phyloP scores from a whole-genome alignment of 768 basidiomycete species.

The Kwoniella dendrophila region DNA sequence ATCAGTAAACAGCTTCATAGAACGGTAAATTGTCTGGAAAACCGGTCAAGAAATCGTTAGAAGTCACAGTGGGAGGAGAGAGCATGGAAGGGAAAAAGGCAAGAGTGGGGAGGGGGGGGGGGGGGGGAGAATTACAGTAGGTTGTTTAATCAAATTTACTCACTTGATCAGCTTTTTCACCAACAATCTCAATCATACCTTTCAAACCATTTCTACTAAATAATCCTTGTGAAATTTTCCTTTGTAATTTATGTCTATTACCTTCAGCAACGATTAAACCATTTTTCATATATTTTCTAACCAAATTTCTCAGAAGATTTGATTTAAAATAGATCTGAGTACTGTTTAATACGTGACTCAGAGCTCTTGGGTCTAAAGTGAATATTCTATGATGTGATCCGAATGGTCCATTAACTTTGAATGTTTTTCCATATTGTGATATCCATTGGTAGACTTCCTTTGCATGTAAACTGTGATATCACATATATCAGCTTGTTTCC shows the following conservation, averaged over 20 bases:
- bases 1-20: background rate
- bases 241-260: slow-evolving; percentile 31
- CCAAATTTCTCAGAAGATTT: slow-evolving; percentile 14
- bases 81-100: no score
- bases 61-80: background rate
- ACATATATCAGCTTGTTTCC: background rate
- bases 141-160: background rate
- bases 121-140: background rate
- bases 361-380: slow-evolving; percentile 30
- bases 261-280: slow-evolving; percentile 33
- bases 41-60: background rate
- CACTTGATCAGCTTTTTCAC: slow-evolving; percentile 31
- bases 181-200: slow-evolving; percentile 21
- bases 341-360: slow-evolving; percentile 24
- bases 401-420: slow-evolving; percentile 27
- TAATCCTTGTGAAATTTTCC: slow-evolving; percentile 29
- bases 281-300: slow-evolving; percentile 28
- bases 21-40: no score
- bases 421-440: slow-evolving; percentile 19
- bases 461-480: slow-evolving; percentile 12
- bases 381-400: slow-evolving; percentile 27
- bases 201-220: slow-evolving; percentile 29
- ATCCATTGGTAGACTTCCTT: slow-evolving; percentile 24
- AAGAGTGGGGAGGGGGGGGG: background rate
- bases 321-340: slow-evolving; percentile 27